Percentiles rank a stretch among this genome's conserved stretches.
phyloP scores from a whole-genome alignment of 2,329 filamentous ascomycete genomes.

The Ustulina deusta region DNA sequence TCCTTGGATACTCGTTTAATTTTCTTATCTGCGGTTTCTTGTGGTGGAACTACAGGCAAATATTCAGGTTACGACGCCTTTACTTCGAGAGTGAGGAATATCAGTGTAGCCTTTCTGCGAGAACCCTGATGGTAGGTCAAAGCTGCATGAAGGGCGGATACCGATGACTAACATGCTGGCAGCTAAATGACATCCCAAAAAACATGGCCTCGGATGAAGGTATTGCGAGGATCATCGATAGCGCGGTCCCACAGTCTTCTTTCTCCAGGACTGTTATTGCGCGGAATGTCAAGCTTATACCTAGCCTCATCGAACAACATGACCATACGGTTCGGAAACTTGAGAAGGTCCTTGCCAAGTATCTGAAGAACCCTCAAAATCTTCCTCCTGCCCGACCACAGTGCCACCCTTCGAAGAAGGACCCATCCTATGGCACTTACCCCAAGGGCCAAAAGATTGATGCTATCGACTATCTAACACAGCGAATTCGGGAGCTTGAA shows the following conservation, averaged over 20 bases:
- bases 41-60: slow-evolving; percentile 88
- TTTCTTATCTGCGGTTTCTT: slow-evolving; percentile 82
- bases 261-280: slow-evolving; percentile 71
- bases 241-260: slow-evolving; percentile 77
- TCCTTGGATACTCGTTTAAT: slow-evolving; percentile 75
- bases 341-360: slow-evolving; percentile 86
- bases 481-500: slow-evolving; percentile 85
- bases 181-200: slow-evolving; percentile 86
- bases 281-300: slow-evolving; percentile 91
- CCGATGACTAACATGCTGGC: slow-evolving; percentile 53
- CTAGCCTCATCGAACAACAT: slow-evolving; percentile 86
- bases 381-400: slow-evolving; percentile 81
- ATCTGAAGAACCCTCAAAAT: slow-evolving; percentile 86
- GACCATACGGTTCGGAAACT: slow-evolving; percentile 83
- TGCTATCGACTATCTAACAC: slow-evolving; percentile 91
- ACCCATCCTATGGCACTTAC: slow-evolving; percentile 74
- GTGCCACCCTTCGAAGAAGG: slow-evolving; percentile 84
- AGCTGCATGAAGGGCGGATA: background rate
- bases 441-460: slow-evolving; percentile 81
- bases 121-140: slow-evolving; percentile 70
- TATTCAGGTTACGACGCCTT: slow-evolving; percentile 76
- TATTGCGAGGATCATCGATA: slow-evolving; percentile 84
- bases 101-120: slow-evolving; percentile 84
- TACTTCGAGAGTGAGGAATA: slow-evolving; percentile 92
- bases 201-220: slow-evolving; percentile 86